Evolutionary conservation across 1,139 yeast species (phyloP).

Genomic region (Torulaspora globosa): DNA sequence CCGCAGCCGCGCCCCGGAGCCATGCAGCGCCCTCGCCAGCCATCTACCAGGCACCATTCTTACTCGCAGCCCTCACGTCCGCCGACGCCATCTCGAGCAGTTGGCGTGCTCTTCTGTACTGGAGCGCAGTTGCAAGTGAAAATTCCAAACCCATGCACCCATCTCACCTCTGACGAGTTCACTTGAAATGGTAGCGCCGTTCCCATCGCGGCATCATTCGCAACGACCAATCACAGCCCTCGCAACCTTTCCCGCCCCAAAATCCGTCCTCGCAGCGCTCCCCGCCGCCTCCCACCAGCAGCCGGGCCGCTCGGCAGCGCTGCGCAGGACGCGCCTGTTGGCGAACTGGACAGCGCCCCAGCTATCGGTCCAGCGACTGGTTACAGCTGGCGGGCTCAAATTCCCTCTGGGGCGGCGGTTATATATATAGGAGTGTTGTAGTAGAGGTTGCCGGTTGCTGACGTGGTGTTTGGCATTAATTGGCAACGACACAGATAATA

Average conservation of each 20-base stretch:
- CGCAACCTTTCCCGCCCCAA: not conserved
- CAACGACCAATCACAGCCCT: not conserved
- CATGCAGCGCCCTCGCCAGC: conserved; percentile 1
- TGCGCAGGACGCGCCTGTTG: no score
- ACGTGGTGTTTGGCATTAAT: not conserved
- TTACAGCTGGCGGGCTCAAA: not conserved
- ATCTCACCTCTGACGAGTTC: not conserved
- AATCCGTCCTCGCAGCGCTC: not conserved
- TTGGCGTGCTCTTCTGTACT: no score
- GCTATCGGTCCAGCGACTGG: not conserved
- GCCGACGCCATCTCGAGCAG: not conserved
- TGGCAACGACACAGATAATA: not conserved
- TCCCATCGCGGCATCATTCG: not conserved
- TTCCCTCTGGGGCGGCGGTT: not conserved
- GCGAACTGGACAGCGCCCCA: not conserved
- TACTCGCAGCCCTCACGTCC: not conserved
- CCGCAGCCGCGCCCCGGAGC: not conserved
- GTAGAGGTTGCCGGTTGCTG: no score
- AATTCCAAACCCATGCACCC: not conserved
- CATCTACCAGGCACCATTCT: not conserved
- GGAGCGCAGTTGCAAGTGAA: no score
- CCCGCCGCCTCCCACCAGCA: not conserved
- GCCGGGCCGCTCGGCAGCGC: not conserved
- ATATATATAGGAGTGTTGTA: conserved; percentile 1
- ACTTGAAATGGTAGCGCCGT: conserved; percentile 4